These are phyloP conservation scores for Ceratocystiopsis minuta DNA, from an alignment of 2,329 filamentous ascomycete species.

Conservation along the genomic window DNA sequence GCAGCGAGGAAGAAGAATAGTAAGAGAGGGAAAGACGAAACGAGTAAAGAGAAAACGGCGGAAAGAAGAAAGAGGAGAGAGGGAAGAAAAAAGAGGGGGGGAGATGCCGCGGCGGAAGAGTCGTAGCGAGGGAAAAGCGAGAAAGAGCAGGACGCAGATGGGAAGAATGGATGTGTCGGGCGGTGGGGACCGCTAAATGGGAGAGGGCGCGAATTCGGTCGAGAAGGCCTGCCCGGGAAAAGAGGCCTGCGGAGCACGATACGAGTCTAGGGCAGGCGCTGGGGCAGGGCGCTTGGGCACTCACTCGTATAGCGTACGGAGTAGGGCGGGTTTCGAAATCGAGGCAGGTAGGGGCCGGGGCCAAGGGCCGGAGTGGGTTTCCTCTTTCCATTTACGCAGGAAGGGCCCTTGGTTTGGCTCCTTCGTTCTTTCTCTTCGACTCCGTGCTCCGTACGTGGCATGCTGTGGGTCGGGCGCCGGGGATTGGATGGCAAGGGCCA, in stretches of 20 bases:
- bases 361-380: too few relatives aligned
- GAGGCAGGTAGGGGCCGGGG: too few relatives aligned
- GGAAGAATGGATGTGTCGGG: slow-evolving; percentile 3
- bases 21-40: neutral
- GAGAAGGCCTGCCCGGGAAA: neutral
- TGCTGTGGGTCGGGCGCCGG: too few relatives aligned
- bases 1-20: neutral
- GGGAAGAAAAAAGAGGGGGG: slow-evolving; percentile 1
- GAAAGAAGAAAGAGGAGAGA: slow-evolving; percentile 1
- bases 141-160: neutral
- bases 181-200: slow-evolving; percentile 3
- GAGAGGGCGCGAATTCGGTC: neutral
- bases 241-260: neutral
- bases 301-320: too few relatives aligned
- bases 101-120: neutral
- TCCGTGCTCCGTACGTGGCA: too few relatives aligned
- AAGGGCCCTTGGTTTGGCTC: too few relatives aligned
- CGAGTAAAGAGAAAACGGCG: slow-evolving; percentile 1
- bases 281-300: too few relatives aligned
- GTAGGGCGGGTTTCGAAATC: too few relatives aligned
- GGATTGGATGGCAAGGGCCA: too few relatives aligned
- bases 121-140: neutral
- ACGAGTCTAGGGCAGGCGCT: too few relatives aligned
- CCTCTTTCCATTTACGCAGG: too few relatives aligned
- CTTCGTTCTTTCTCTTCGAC: too few relatives aligned